Percentiles rank a stretch among this genome's conserved stretches.
phyloP scores from a whole-genome alignment of 208 protist species.

The Trypanosoma theileri region DNA sequence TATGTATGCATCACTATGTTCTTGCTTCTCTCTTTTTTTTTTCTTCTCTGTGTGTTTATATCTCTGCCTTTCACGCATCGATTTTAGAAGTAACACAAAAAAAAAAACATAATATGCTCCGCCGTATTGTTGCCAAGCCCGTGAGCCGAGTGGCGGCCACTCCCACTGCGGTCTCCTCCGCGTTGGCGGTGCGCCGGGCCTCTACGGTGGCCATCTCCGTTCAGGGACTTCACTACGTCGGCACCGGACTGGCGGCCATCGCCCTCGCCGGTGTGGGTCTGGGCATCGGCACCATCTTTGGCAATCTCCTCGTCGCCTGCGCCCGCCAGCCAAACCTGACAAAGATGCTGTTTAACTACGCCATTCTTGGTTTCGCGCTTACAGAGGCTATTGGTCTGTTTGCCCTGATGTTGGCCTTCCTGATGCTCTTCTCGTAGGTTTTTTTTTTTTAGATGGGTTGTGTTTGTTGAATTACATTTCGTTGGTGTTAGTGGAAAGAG shows the following conservation, averaged over 20 bases:
- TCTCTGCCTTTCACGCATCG: background rate
- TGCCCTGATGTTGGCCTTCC: slow-evolving; percentile 88
- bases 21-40: too few relatives aligned
- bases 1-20: too few relatives aligned
- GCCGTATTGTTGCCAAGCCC: slow-evolving; percentile 64
- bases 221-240: slow-evolving; percentile 87
- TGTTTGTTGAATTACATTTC: background rate
- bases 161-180: slow-evolving; percentile 33
- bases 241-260: slow-evolving; percentile 85
- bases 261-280: slow-evolving; percentile 86
- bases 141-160: slow-evolving; percentile 40
- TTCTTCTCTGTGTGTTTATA: too few relatives aligned
- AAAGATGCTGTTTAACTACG: slow-evolving; percentile 92
- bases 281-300: slow-evolving; percentile 89
- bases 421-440: slow-evolving; percentile 91
- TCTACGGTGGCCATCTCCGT: slow-evolving; percentile 85
- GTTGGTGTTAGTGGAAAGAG: too few relatives aligned
- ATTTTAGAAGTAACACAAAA: background rate
- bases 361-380: slow-evolving; percentile 90
- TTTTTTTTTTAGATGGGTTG: slow-evolving; percentile 3
- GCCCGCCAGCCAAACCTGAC: slow-evolving; percentile 89
- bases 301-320: slow-evolving; percentile 75
- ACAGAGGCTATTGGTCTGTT: slow-evolving; percentile 91
- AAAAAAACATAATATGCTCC: slow-evolving; percentile 60
- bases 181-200: slow-evolving; percentile 42